Evolutionary conservation across 2,329 filamentous ascomycete species (phyloP), one percentile per base, ranked within the genome.

Genomic region (Thyridium curvatum): DNA sequence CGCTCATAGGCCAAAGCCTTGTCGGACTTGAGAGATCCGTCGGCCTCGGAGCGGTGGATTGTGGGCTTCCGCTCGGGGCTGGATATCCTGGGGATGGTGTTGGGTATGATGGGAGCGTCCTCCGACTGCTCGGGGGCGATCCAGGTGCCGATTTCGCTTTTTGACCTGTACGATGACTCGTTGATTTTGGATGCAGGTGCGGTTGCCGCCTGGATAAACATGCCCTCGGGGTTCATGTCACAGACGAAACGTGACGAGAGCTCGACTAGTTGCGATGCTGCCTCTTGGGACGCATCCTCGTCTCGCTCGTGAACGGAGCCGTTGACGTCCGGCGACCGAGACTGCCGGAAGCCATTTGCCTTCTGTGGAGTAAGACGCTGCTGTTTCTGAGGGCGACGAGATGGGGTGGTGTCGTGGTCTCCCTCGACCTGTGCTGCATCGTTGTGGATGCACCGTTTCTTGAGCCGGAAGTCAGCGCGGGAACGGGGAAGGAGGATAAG

Each of bases 151-250:
- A 78, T 64, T 31, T 74, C 73, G 35, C 71, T 71, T 26, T 69
- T 69, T 33, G 48, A 46, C 7, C 46, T 46, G 35, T 70, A 64
- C 0, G 71, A 68, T 10, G 54, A 54, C 13, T 58, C 58, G 18
- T 47, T 48, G 17, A 57, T 59, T 17, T 49, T 52, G 13, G 58
- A 54, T 34, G 55, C 54, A 17, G 64, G 58, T 39, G 60, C 64
- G 3, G 71, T 72, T 2, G 71, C 74, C 46, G 71, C 74, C 46
- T 77, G 72, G 47, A 76, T 63, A 40, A 81, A 75, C 52, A 79
- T 72, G 41, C 71, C 71, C 51, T 79, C 76, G 2, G 76, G 77
- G 46, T 77, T 80, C 18, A 78, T 49, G 48, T 79, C 75, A 14
- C 75, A 74, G 30, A 79, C 69, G 39, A 78, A 79, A 7, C 75